Evolutionary conservation across 2,329 filamentous ascomycete species (phyloP).

Genomic region (Alternaria brassicae): DNA sequence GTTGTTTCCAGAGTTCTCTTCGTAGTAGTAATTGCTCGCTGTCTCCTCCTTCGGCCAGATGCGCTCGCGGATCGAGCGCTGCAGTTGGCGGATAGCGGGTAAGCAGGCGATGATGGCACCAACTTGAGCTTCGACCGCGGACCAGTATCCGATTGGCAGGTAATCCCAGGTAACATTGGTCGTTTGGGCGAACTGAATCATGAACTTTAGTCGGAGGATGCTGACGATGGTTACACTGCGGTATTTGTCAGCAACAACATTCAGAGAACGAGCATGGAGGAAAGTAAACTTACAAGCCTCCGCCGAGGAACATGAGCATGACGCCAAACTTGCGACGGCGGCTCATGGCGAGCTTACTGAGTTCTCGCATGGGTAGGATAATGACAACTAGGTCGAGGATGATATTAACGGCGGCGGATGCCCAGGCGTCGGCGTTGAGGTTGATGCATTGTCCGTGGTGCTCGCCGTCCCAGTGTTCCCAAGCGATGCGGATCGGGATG

Average conservation of each 20-base stretch:
- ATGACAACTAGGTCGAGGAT: slow-evolving; percentile 41
- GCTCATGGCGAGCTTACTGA: slow-evolving; percentile 40
- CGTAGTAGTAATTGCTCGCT: neutral
- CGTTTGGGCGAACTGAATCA: slow-evolving; percentile 54
- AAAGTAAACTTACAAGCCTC: slow-evolving; percentile 47
- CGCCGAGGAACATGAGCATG: slow-evolving; percentile 49
- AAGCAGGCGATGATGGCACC: slow-evolving; percentile 38
- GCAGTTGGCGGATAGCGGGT: slow-evolving; percentile 17
- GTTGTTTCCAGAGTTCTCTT: neutral
- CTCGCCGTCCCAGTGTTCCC: slow-evolving; percentile 38
- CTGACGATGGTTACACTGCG: slow-evolving; percentile 56
- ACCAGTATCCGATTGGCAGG: slow-evolving; percentile 39
- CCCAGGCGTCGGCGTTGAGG: slow-evolving; percentile 39
- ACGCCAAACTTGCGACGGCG: slow-evolving; percentile 42
- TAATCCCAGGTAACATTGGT: slow-evolving; percentile 51
- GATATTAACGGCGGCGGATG: slow-evolving; percentile 42
- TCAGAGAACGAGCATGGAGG: neutral
- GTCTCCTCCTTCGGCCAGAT: slow-evolving; percentile 3
- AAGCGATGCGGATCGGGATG: slow-evolving; percentile 29
- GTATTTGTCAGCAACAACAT: neutral
- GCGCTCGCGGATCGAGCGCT: slow-evolving; percentile 12
- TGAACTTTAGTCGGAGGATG: slow-evolving; percentile 52
- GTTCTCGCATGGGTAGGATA: slow-evolving; percentile 39
- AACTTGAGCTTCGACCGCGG: slow-evolving; percentile 35
- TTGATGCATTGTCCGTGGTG: slow-evolving; percentile 35